These are phyloP conservation scores for Leishmania amazonensis DNA, from an alignment of 208 protist genomes.

Conservation along the genomic window DNA sequence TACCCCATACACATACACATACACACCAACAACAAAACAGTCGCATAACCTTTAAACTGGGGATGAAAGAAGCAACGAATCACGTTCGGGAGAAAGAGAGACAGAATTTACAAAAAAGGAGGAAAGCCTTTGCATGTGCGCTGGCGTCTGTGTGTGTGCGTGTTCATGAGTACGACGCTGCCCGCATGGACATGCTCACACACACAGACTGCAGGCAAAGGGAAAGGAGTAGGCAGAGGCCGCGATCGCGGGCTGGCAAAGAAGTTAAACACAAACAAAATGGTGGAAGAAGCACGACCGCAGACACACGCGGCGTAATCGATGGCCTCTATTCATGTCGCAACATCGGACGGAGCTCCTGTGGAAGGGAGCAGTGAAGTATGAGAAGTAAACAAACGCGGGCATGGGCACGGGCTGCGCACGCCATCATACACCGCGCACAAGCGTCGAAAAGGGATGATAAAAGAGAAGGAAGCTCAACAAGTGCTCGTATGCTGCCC, in stretches of 20 bases:
- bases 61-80: not conserved
- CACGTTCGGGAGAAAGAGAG: not conserved
- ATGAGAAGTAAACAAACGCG: not conserved
- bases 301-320: not conserved
- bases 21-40: not conserved
- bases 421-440: no score
- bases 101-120: not conserved
- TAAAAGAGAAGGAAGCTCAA: not conserved
- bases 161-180: not conserved
- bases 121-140: not conserved
- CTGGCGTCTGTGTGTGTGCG: not conserved
- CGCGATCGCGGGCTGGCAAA: no score
- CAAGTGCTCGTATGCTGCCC: not conserved
- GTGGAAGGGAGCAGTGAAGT: not conserved
- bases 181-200: not conserved
- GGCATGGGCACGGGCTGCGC: not conserved
- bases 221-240: not conserved
- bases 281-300: not conserved
- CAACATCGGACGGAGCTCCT: not conserved
- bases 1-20: not conserved
- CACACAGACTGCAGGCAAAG: not conserved
- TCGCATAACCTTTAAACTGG: not conserved
- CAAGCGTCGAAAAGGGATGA: not conserved
- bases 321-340: not conserved
- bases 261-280: not conserved